A percentile compares a stretch with the other conserved stretches of the same genome.
Conservation (phyloP, 805 yeast species). For the Clavispora fructus region DNA sequence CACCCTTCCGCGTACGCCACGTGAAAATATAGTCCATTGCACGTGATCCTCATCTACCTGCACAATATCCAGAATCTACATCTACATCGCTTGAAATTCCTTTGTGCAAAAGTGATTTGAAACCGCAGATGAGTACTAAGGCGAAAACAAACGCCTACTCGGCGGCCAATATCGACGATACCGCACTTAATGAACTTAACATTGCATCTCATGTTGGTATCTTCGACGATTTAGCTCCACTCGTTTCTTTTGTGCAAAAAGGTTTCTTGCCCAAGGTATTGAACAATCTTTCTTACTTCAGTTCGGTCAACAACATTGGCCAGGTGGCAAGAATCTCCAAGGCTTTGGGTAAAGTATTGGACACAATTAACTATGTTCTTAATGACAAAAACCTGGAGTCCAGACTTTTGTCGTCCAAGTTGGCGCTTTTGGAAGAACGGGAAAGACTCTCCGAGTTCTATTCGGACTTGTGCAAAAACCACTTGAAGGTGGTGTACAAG, state of each 20-base stretch:
- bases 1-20: not conserved
- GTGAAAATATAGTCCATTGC: not conserved
- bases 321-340: constrained; percentile 42
- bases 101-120: not conserved
- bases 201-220: constrained; percentile 8
- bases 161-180: constrained; percentile 11
- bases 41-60: not conserved
- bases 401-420: constrained; percentile 7
- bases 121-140: not conserved
- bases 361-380: constrained; percentile 16
- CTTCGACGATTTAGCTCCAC: constrained; percentile 9
- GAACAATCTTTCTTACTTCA: constrained; percentile 37
- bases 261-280: constrained; percentile 27
- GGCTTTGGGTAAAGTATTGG: constrained; percentile 27
- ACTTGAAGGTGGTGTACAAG: constrained; percentile 62
- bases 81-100: not conserved
- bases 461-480: constrained; percentile 48
- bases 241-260: constrained; percentile 24
- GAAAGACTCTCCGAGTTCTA: constrained; percentile 33
- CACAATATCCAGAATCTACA: not conserved
- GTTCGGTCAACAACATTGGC: constrained; percentile 48
- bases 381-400: constrained; percentile 11
- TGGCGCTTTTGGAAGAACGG: constrained; percentile 15
- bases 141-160: constrained; percentile 1
- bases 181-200: constrained; percentile 8